Evolutionary conservation across 1,139 yeast species (phyloP), one percentile per base, ranked within the genome.

Genomic region (Candida tropicalis): DNA sequence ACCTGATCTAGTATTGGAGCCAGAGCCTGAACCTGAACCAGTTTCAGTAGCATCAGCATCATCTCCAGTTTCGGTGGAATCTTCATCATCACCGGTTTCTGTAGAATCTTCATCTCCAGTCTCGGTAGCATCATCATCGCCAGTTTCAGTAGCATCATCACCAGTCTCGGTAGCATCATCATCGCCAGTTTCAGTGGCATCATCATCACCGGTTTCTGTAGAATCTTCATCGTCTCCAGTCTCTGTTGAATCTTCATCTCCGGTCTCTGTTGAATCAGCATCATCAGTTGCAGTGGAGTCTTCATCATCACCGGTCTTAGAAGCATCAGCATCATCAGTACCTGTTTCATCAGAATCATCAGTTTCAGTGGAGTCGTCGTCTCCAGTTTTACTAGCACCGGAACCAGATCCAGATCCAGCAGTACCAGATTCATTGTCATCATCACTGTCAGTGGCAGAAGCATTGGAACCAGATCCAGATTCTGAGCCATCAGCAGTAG

Each of bases 241-340:
- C 29, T 47, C 32, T 13, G 44, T 18, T 26, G 34, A 49, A 28
- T 43, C 40, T 18, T 38, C 38, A 22, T 20, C 38, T 27, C 39
- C 41, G 13, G 44, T 18, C 3, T 10, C 13, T n/a, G n/a, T n/a
- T n/a, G 16, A 16, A 16, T 17, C 38, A 35, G 48, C 41, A 13
- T 46, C 38, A 31, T 36, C 46, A 24, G 50, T 29, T 28, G 29
- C 45, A 53, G 50, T 24, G 23, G 51, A 38, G 35, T 43, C 55
- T 11, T 50, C 51, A 26, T 52, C 57, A 27, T 54, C 51, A 8
- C 55, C 52, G 35, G 51, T 47, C 25, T 56, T 58, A 29, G 54
- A 54, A 12, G 57, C 53, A 11, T 49, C 57, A 4, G 53, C 50
- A 25, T 57, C 45, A 32, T 17, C 18, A 16, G 29, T 9, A 7